A percentile compares a stretch with the other conserved stretches of the same genome.
Evolutionary conservation across 2,329 filamentous ascomycete genomes (phyloP).

Genomic region (Trichothecium sympodiale): DNA sequence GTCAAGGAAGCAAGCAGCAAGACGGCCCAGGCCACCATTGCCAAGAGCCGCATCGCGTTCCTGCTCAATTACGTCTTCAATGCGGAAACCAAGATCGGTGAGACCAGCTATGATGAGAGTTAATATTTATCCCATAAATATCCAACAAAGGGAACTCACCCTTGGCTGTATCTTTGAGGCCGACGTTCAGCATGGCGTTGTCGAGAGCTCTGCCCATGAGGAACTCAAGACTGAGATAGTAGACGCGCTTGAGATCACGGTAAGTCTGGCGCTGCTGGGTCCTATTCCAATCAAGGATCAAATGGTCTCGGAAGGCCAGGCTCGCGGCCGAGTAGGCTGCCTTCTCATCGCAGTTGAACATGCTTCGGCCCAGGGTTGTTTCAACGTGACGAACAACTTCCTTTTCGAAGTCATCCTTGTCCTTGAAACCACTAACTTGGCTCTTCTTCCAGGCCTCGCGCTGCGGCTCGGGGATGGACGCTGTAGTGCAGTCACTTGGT

Average conservation of each 20-base stretch:
- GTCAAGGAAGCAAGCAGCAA: constrained; percentile 95
- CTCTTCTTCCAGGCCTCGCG: constrained; percentile 65
- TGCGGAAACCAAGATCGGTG: constrained; percentile 81
- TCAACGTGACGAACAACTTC: constrained; percentile 92
- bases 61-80: constrained; percentile 89
- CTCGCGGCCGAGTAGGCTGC: constrained; percentile 88
- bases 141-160: constrained; percentile 35
- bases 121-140: neutral
- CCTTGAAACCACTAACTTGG: constrained; percentile 57
- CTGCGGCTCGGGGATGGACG: constrained; percentile 77
- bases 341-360: constrained; percentile 96
- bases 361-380: constrained; percentile 85
- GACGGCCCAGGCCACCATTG: constrained; percentile 87
- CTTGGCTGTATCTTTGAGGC: constrained; percentile 73
- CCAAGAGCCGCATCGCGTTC: constrained; percentile 94
- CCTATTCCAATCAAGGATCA: constrained; percentile 95
- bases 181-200: constrained; percentile 97
- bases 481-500: constrained; percentile 20
- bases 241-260: constrained; percentile 82
- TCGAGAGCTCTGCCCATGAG: constrained; percentile 93
- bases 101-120: constrained; percentile 56
- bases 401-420: constrained; percentile 73
- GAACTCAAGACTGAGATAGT: constrained; percentile 96
- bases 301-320: constrained; percentile 81
- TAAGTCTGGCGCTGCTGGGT: constrained; percentile 95